Conservation (phyloP, 1,139 yeast species). For the Diutina ranongensis region DNA sequence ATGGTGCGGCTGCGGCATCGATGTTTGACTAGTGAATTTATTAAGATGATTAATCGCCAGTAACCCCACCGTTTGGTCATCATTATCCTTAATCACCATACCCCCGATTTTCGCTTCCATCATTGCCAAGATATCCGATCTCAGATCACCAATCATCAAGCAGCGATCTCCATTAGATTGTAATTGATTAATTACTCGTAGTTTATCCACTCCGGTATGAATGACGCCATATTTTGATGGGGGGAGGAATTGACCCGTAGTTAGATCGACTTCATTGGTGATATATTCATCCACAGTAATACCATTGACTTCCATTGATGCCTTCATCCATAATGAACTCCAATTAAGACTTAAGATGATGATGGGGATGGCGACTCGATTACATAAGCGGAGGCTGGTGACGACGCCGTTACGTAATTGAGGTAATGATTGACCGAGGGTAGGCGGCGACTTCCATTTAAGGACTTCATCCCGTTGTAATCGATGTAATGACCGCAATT, state of each 20-base stretch:
- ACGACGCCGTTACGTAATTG: neutral
- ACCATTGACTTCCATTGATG: slow-evolving; percentile 25
- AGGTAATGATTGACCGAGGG: neutral
- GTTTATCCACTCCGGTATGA: slow-evolving; percentile 50
- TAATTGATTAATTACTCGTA: slow-evolving; percentile 15
- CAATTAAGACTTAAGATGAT: slow-evolving; percentile 54
- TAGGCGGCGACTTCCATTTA: neutral
- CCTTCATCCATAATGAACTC: slow-evolving; percentile 40
- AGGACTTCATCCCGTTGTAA: neutral
- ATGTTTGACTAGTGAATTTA: neutral
- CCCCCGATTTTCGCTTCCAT: slow-evolving; percentile 39
- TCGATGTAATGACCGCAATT: neutral
- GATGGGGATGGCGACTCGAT: slow-evolving; percentile 21
- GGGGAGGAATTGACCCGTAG: slow-evolving; percentile 28
- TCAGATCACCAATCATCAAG: slow-evolving; percentile 45
- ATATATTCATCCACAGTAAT: slow-evolving; percentile 17
- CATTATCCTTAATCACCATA: slow-evolving; percentile 12
- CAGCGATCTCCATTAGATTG: slow-evolving; percentile 8
- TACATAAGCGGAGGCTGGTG: slow-evolving; percentile 11
- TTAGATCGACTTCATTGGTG: slow-evolving; percentile 41
- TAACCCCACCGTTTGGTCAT: neutral
- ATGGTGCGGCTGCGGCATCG: neutral
- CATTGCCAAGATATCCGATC: slow-evolving; percentile 49
- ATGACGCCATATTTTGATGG: slow-evolving; percentile 14
- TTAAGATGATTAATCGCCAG: neutral